Percentiles rank a stretch among this genome's conserved stretches.
Conservation (phyloP, 2,329 filamentous ascomycete species). For the Zasmidium angulare region DNA sequence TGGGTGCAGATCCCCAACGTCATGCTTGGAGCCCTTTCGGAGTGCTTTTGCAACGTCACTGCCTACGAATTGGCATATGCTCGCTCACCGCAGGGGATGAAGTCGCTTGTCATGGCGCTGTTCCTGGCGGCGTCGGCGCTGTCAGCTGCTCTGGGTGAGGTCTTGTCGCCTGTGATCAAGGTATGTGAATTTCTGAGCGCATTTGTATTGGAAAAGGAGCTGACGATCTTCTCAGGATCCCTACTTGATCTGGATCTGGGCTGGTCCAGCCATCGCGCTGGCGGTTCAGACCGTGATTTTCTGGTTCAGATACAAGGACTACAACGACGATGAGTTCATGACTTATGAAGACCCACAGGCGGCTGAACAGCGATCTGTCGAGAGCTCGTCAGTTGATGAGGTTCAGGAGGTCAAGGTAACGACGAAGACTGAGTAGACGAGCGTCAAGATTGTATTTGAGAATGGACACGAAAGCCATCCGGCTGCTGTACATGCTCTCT, state of each 20-base stretch:
- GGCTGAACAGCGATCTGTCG: not conserved
- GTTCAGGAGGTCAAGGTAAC: not conserved
- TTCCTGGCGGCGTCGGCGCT: slow-evolving; percentile 42
- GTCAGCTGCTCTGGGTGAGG: slow-evolving; percentile 42
- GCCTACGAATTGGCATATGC: slow-evolving; percentile 49
- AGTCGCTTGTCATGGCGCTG: slow-evolving; percentile 39
- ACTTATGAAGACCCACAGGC: slow-evolving; percentile 11
- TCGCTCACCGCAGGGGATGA: slow-evolving; percentile 44
- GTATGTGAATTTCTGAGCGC: not conserved
- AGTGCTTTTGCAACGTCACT: slow-evolving; percentile 42
- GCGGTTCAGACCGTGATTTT: slow-evolving; percentile 50
- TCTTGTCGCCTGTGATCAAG: slow-evolving; percentile 44
- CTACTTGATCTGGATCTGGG: slow-evolving; percentile 44
- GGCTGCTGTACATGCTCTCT: too few relatives aligned
- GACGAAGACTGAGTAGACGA: not conserved
- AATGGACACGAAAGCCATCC: too few relatives aligned
- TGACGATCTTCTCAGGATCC: slow-evolving; percentile 38
- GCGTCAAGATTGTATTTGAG: too few relatives aligned
- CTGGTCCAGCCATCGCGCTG: slow-evolving; percentile 41
- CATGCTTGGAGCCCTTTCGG: slow-evolving; percentile 40
- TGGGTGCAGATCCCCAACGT: slow-evolving; percentile 34
- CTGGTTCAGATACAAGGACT: slow-evolving; percentile 45
- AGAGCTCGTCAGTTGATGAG: not conserved
- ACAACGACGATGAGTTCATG: slow-evolving; percentile 36
- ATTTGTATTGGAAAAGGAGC: not conserved